These are phyloP conservation scores for Lanmaoa pseudosensibilis DNA, from an alignment of 768 basidiomycete genomes.

Conservation along the genomic window DNA sequence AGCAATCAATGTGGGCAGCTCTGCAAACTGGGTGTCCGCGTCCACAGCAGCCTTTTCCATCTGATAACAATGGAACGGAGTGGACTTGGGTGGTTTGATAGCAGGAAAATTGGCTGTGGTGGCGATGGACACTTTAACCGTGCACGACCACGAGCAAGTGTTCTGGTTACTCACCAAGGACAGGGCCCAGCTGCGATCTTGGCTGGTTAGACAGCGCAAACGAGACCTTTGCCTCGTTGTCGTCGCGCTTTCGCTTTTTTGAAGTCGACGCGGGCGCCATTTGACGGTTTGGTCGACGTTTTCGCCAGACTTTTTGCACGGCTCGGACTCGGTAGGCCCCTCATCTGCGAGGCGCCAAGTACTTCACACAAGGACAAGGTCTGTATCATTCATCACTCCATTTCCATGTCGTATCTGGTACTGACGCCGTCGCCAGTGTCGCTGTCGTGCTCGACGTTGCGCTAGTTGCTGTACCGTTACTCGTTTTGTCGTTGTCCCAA, in stretches of 20 bases:
- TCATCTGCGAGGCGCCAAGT: not conserved
- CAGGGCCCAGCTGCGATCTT: conserved; percentile 45
- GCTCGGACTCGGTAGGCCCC: not conserved
- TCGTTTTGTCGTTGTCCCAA: conserved; percentile 25
- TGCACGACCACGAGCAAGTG: conserved; percentile 29
- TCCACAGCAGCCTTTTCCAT: conserved; percentile 33
- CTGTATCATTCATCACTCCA: conserved; percentile 10
- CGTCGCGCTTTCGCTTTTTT: conserved; percentile 53
- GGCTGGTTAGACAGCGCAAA: conserved; percentile 39
- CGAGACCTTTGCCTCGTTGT: conserved; percentile 35
- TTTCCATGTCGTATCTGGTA: conserved; percentile 4
- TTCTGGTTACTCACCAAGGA: conserved; percentile 44
- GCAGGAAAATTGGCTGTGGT: conserved; percentile 64
- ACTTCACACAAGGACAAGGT: conserved; percentile 27
- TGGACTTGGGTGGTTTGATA: conserved; percentile 54
- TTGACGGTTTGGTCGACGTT: conserved; percentile 16
- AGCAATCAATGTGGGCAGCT: conserved; percentile 50
- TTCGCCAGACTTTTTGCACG: conserved; percentile 4
- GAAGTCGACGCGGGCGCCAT: conserved; percentile 29
- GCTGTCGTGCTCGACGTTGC: conserved; percentile 22
- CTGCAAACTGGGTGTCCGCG: conserved; percentile 33
- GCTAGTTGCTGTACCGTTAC: conserved; percentile 18
- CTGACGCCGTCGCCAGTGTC: conserved; percentile 16
- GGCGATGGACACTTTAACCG: conserved; percentile 11
- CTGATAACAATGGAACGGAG: conserved; percentile 61